Percentiles rank a stretch among this genome's conserved stretches.
These are phyloP conservation scores for Aegilops umbellulata DNA, from an alignment of 176 grass and related monocot species.

Conservation along the genomic window DNA sequence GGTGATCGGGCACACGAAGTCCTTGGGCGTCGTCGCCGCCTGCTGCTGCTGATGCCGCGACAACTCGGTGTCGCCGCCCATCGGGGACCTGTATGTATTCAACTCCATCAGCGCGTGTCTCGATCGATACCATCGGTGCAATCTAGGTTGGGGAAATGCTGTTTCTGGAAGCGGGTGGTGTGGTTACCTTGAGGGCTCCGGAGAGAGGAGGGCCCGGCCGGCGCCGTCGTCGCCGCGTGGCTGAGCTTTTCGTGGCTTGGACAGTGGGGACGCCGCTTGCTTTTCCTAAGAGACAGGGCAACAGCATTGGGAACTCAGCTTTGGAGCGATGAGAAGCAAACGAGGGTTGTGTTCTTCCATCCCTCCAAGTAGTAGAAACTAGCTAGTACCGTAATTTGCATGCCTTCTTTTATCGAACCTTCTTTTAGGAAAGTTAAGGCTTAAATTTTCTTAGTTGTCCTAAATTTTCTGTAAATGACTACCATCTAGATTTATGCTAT, in stretches of 20 bases:
- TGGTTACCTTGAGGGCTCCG: slow-evolving; percentile 34
- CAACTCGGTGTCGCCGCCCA: not conserved
- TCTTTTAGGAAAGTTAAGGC: too few species aligned
- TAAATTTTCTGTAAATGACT: too few species aligned
- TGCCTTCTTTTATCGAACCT: too few species aligned
- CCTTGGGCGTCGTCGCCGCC: slow-evolving; percentile 50
- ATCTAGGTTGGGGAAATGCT: not conserved
- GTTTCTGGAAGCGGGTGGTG: not conserved
- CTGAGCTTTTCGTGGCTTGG: not conserved
- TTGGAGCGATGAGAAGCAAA: not conserved
- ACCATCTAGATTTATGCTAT: too few species aligned
- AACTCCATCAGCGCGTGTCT: not conserved
- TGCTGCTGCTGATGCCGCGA: not conserved
- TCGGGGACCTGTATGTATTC: slow-evolving; percentile 17
- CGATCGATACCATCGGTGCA: not conserved
- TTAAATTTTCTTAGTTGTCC: not conserved
- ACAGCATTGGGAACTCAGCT: slow-evolving; percentile 38
- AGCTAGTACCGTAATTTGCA: too few species aligned
- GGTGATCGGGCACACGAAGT: slow-evolving; percentile 74
- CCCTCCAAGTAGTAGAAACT: too few species aligned
- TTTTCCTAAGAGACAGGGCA: slow-evolving; percentile 59
- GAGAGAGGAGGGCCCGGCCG: slow-evolving; percentile 25
- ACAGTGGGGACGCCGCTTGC: slow-evolving; percentile 4
- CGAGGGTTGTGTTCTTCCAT: not conserved
- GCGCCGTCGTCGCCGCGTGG: not conserved